phyloP scores from a whole-genome alignment of 192 early-diverging fungal species.

The Dissophora globulifera region DNA sequence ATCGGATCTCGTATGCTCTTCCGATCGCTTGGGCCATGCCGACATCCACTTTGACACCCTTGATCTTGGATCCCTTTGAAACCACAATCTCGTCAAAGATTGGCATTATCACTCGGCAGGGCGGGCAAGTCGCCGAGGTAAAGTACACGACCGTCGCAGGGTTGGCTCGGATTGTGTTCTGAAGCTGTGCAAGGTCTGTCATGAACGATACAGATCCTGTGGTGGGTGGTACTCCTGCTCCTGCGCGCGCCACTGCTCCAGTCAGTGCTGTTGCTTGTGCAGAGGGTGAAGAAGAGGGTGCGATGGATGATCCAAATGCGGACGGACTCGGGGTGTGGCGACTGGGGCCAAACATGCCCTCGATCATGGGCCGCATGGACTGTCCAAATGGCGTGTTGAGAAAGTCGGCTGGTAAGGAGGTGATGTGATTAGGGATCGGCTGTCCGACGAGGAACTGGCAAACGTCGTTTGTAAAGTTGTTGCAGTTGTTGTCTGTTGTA shows the following conservation, averaged over 20 bases:
- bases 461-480: conserved; percentile 78
- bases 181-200: conserved; percentile 54
- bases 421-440: conserved; percentile 81
- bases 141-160: conserved; percentile 73
- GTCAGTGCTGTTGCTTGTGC: conserved; percentile 31
- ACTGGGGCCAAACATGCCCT: conserved; percentile 71
- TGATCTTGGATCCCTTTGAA: conserved; percentile 59
- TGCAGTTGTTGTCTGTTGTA: conserved; percentile 85
- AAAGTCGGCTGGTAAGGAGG: conserved; percentile 74
- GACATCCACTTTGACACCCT: conserved; percentile 74
- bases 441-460: conserved; percentile 84
- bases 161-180: conserved; percentile 57
- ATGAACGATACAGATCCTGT: conserved; percentile 51
- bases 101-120: conserved; percentile 75
- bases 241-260: conserved; percentile 31
- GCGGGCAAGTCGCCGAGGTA: conserved; percentile 74
- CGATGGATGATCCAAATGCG: no score
- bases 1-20: conserved; percentile 63
- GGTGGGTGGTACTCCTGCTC: no score
- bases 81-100: conserved; percentile 69
- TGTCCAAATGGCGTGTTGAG: conserved; percentile 74
- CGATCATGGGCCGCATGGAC: conserved; percentile 72
- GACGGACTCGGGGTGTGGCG: conserved; percentile 13
- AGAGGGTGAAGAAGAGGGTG: background rate
- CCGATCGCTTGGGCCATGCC: conserved; percentile 63